These are phyloP conservation scores for Lathyrus aphaca DNA, from an alignment of 306 rosid genomes.

Conservation along the genomic window DNA sequence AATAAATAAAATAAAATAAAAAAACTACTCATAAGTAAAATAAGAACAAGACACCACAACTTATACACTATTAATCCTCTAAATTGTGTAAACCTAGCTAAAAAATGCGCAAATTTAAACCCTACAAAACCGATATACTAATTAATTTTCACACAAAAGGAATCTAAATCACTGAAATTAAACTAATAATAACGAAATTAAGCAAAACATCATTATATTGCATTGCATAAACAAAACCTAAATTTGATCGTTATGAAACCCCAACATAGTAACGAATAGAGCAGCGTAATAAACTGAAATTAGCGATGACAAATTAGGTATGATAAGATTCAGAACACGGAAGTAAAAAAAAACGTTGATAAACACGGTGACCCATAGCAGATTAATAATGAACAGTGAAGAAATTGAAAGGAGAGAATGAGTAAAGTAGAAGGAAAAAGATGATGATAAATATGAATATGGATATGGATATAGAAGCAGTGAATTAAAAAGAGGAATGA, in stretches of 20 bases:
- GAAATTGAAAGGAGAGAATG: background rate
- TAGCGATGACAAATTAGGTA: background rate
- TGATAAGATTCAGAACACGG: slow-evolving; percentile 9
- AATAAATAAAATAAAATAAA: no score
- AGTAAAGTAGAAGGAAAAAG: no score
- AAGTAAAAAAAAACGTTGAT: background rate
- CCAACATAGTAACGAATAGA: background rate
- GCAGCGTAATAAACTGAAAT: background rate
- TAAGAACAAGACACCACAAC: background rate
- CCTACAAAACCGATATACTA: background rate
- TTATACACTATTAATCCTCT: background rate
- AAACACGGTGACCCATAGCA: background rate
- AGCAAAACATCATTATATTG: background rate
- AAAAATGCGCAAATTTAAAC: background rate
- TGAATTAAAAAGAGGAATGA: background rate
- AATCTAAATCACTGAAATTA: background rate
- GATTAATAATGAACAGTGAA: background rate
- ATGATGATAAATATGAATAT: background rate
- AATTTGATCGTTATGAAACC: background rate
- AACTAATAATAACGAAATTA: background rate
- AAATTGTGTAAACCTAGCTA: background rate
- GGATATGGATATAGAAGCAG: background rate
- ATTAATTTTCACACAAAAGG: background rate
- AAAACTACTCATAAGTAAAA: background rate
- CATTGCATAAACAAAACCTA: background rate